These are phyloP conservation scores for Thermothielavioides terrestris DNA, from an alignment of 495 filamentous ascomycete genomes.

Conservation along the genomic window DNA sequence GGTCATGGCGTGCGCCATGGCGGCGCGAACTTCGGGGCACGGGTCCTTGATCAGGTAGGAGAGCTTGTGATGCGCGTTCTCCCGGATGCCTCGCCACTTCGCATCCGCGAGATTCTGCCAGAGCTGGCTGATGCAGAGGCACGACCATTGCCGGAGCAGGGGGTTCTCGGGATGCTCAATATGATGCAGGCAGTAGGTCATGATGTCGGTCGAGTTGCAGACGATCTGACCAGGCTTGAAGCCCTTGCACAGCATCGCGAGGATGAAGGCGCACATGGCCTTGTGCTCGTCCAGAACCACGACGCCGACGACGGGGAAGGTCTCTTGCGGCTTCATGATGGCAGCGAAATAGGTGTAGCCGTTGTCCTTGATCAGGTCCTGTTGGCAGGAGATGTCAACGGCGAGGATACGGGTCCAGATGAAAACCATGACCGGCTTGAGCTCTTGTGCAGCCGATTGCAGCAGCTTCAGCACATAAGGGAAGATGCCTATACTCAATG, in stretches of 20 bases:
- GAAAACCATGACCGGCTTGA: slow-evolving; percentile 99
- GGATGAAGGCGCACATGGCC: slow-evolving; percentile 97
- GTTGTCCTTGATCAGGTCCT: slow-evolving; percentile 88
- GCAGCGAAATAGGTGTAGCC: slow-evolving; percentile 93
- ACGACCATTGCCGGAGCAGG: slow-evolving; percentile 89
- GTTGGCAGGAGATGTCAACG: slow-evolving; percentile 86
- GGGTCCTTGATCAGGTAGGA: slow-evolving; percentile 75
- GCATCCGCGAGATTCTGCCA: slow-evolving; percentile 87
- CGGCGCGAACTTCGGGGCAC: slow-evolving; percentile 89
- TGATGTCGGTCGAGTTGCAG: slow-evolving; percentile 74
- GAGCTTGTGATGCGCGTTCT: slow-evolving; percentile 67
- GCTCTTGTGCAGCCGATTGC: slow-evolving; percentile 86
- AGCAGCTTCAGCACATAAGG: slow-evolving; percentile 94
- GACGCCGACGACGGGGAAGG: slow-evolving; percentile 75
- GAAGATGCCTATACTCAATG: slow-evolving; percentile 95
- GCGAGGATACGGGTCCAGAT: slow-evolving; percentile 97
- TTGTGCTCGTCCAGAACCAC: slow-evolving; percentile 84
- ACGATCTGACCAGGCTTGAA: slow-evolving; percentile 86
- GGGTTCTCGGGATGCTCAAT: slow-evolving; percentile 79
- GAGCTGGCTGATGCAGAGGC: slow-evolving; percentile 89
- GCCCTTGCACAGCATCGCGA: slow-evolving; percentile 91
- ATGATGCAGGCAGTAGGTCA: slow-evolving; percentile 73
- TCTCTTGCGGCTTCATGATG: slow-evolving; percentile 74
- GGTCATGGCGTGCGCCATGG: slow-evolving; percentile 86
- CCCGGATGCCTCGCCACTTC: slow-evolving; percentile 86